A percentile compares a stretch with the other conserved stretches of the same genome.
These are phyloP conservation scores for Candida taoyuanica DNA, from an alignment of 805 yeast species.

Conservation along the genomic window DNA sequence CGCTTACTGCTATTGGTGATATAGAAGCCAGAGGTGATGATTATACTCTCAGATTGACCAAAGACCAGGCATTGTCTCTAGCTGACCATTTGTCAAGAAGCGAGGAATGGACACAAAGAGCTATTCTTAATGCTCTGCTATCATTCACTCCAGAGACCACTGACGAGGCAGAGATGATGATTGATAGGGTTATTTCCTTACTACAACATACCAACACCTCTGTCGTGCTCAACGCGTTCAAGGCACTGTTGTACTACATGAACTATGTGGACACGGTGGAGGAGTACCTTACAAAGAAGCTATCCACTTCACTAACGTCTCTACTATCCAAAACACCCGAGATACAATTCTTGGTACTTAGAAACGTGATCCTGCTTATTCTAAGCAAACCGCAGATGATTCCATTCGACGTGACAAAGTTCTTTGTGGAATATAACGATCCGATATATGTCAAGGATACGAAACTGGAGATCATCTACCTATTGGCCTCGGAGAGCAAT, in stretches of 20 bases:
- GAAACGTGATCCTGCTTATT: constrained; percentile 74
- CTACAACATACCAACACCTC: constrained; percentile 78
- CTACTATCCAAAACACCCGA: constrained; percentile 75
- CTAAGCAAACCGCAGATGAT: constrained; percentile 59
- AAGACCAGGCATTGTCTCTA: constrained; percentile 39
- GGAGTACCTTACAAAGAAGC: constrained; percentile 51
- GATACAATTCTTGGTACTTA: constrained; percentile 72
- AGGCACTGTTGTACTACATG: constrained; percentile 64
- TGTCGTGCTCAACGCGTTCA: constrained; percentile 72
- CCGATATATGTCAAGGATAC: constrained; percentile 87
- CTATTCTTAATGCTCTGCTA: constrained; percentile 60
- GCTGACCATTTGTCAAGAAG: constrained; percentile 29
- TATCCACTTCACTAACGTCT: constrained; percentile 66
- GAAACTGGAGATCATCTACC: constrained; percentile 79
- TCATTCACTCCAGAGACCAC: constrained; percentile 65
- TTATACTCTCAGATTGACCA: constrained; percentile 50
- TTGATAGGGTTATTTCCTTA: constrained; percentile 63
- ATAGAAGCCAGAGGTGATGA: constrained; percentile 54
- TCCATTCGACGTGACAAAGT: constrained; percentile 66
- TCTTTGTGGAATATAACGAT: constrained; percentile 80
- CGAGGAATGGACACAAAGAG: constrained; percentile 66
- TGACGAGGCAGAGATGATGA: constrained; percentile 60
- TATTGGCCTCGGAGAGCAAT: constrained; percentile 65
- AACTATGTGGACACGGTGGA: constrained; percentile 63
- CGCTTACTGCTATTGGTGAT: constrained; percentile 61